Conservation (phyloP, 305 asterid genomes). For the Withania somnifera region DNA sequence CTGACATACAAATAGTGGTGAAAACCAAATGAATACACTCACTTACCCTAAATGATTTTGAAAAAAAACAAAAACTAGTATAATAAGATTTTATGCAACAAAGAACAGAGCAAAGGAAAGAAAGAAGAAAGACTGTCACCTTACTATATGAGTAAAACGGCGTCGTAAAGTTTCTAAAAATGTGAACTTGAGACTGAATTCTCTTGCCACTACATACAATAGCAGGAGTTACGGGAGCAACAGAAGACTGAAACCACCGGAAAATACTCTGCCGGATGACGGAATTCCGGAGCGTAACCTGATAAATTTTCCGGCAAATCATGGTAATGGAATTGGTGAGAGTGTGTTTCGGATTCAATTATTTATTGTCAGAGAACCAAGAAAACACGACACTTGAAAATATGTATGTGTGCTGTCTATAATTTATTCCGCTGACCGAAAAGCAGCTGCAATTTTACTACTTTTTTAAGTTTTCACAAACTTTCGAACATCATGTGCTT, state of each 20-base stretch:
- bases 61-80: background rate
- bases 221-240: conserved; percentile 15
- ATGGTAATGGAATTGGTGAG: conserved; percentile 12
- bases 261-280: conserved; percentile 23
- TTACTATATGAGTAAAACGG: conserved; percentile 16
- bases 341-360: background rate
- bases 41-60: background rate
- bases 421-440: too few species aligned
- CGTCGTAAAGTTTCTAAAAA: conserved; percentile 16
- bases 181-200: conserved; percentile 12
- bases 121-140: background rate
- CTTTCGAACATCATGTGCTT: too few species aligned
- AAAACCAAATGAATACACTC: background rate
- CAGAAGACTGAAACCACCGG: conserved; percentile 28
- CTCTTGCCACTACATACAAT: conserved; percentile 7
- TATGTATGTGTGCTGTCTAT: too few species aligned
- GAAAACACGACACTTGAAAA: too few species aligned
- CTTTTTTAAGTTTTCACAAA: too few species aligned
- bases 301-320: conserved; percentile 44
- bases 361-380: background rate
- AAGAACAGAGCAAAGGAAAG: too few species aligned
- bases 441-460: too few species aligned
- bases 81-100: too few species aligned
- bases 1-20: background rate
- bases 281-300: conserved; percentile 23